Evolutionary conservation across 2,329 filamentous ascomycete species (phyloP), one percentile per base, ranked within the genome.

Genomic region (Lomentospora prolificans): DNA sequence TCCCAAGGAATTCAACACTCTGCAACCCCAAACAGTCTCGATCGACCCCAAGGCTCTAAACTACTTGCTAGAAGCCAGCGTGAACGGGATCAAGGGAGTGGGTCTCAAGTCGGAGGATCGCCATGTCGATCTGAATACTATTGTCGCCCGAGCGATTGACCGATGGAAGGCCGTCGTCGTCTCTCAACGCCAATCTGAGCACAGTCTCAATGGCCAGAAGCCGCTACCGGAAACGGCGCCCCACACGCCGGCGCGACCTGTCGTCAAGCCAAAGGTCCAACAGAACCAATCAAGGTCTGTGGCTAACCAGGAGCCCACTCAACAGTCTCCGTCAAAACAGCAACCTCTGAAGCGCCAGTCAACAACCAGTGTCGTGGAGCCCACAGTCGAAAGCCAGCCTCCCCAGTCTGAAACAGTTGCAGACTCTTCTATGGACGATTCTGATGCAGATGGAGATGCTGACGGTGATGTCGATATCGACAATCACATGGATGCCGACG

Each of bases 121-220:
- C 1, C 74, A 80, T 53, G 60, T 75, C 4, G 80, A 83, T 58
- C 64, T 84, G 1, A 71, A 72, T 58, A 73, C 74, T 0, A 64
- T 81, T 36, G 74, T 84, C 4, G 68, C 77, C 5, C 70, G 72
- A n/a, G 76, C 76, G 2, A 82, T 86, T 57, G 76, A 79, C 46
- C 73, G 80, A 28, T 86, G 82, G 82, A 85, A 82, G 67, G 72
- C 69, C 3, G 79, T 85, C 14, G 77, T 85, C 10, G 69, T 74
- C n/a, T 75, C 78, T 4, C 70, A 75, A 2, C 72, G 79, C 41
- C 69, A 68, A 3, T 65, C 68, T 3, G 62, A 63, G n/a, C 60
- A 60, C 14, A 77, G 79, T 17, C 73, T 83, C 68, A 67, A 68
- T 51, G 70, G 73, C 2, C 81, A 85, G 60, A 72, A 71, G 48